These are phyloP conservation scores for Tetracladium maxilliforme DNA, from an alignment of 2,329 filamentous ascomycete genomes.

Conservation along the genomic window DNA sequence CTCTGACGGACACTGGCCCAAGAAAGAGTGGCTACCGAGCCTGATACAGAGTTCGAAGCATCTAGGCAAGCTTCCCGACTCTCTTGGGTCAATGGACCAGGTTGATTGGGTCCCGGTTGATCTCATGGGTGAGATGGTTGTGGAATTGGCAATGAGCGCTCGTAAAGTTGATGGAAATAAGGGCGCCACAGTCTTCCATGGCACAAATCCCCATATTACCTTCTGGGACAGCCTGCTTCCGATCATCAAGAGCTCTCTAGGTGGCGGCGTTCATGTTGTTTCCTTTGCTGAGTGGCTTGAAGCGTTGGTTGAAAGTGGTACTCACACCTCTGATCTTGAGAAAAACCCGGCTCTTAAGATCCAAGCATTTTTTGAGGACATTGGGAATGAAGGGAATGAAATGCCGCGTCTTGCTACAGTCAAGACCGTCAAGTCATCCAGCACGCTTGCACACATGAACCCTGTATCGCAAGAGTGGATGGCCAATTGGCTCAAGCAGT, in stretches of 20 bases:
- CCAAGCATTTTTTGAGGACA: too few relatives aligned
- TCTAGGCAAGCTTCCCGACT: constrained; percentile 19
- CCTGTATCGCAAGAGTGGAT: constrained; percentile 16
- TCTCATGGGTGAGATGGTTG: constrained; percentile 18
- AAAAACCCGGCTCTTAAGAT: constrained; percentile 11
- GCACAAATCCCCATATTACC: constrained; percentile 11
- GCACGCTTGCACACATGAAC: constrained; percentile 10
- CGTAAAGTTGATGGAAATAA: neutral
- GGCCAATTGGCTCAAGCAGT: constrained; percentile 18
- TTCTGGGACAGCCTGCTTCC: constrained; percentile 10
- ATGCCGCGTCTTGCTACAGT: constrained; percentile 7
- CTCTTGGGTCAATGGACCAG: constrained; percentile 15
- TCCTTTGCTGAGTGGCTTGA: constrained; percentile 6
- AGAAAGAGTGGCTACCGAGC: constrained; percentile 23
- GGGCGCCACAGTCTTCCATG: constrained; percentile 9
- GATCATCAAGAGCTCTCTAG: constrained; percentile 6
- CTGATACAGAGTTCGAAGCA: constrained; percentile 22
- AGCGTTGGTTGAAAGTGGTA: constrained; percentile 5
- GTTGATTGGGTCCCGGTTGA: constrained; percentile 31
- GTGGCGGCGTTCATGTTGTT: constrained; percentile 7
- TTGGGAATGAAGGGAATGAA: neutral
- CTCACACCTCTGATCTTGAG: constrained; percentile 12
- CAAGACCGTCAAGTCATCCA: constrained; percentile 9
- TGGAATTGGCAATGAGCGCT: constrained; percentile 11
- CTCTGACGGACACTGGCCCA: constrained; percentile 18